These are phyloP conservation scores for Dichotomocladium elegans DNA, from an alignment of 371 early-diverging fungal species.

Conservation along the genomic window DNA sequence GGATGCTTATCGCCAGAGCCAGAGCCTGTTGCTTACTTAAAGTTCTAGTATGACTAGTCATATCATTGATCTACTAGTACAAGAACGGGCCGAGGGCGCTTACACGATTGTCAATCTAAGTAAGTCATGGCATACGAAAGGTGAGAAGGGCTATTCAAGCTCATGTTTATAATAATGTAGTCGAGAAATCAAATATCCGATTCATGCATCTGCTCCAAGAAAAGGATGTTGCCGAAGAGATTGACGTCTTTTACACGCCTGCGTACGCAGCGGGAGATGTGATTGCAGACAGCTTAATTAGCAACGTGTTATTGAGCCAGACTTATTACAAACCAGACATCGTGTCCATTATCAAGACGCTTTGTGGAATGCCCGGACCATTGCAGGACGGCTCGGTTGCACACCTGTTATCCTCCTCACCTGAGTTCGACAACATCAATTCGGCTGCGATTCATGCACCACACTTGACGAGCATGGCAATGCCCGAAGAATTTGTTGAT, in stretches of 20 bases:
- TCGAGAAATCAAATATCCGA: conserved; percentile 45
- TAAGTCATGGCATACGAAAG: neutral
- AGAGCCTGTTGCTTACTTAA: neutral
- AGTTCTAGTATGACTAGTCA: conserved; percentile 32
- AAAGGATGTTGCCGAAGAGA: conserved; percentile 32
- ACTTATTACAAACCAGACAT: conserved; percentile 51
- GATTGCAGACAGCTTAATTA: conserved; percentile 37
- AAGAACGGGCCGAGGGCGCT: conserved; percentile 17
- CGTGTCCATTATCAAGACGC: conserved; percentile 45
- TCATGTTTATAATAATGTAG: neutral
- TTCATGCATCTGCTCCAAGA: conserved; percentile 42
- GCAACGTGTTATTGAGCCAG: conserved; percentile 46
- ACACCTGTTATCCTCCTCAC: conserved; percentile 17
- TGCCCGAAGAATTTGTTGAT: conserved; percentile 35
- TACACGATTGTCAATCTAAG: conserved; percentile 31
- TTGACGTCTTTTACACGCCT: conserved; percentile 37
- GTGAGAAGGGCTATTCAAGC: neutral
- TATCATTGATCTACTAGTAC: conserved; percentile 28
- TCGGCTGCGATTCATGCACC: conserved; percentile 13
- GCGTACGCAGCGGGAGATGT: conserved; percentile 52
- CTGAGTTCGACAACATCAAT: conserved; percentile 18
- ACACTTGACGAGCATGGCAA: conserved; percentile 31
- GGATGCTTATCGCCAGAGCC: neutral
- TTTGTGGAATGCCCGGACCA: conserved; percentile 49
- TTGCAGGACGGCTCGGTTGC: conserved; percentile 16